A percentile compares a stretch with the other conserved stretches of the same genome.
Evolutionary conservation across 148 eudicot species (phyloP).

Genomic region (Bassia scoparia): DNA sequence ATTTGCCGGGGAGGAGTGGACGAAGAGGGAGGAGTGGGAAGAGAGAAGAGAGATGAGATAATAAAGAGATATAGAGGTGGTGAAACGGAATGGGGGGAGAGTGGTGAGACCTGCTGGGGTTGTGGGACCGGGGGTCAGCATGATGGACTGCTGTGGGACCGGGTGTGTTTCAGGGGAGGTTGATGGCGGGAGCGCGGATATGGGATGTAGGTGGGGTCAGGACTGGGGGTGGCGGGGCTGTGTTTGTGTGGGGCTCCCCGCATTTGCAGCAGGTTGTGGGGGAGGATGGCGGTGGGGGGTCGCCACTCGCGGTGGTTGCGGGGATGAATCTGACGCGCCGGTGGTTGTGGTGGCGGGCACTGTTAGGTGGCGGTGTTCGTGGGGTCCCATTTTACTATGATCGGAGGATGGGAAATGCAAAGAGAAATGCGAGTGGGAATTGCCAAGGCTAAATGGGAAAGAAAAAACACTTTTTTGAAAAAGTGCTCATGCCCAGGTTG

Average conservation of each 20-base stretch:
- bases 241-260: constrained; percentile 53
- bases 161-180: constrained; percentile 50
- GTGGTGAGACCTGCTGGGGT: constrained; percentile 33
- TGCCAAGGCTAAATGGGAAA: too few species aligned
- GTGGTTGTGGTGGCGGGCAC: constrained; percentile 9
- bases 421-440: too few species aligned
- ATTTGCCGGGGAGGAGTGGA: constrained; percentile 39
- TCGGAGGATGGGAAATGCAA: too few species aligned
- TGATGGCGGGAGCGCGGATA: constrained; percentile 73
- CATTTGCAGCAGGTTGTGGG: constrained; percentile 59
- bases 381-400: too few species aligned
- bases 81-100: constrained; percentile 64
- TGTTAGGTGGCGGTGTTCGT: background rate
- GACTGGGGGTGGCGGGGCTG: constrained; percentile 43
- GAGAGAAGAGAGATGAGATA: constrained; percentile 50
- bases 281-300: constrained; percentile 4
- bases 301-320: background rate
- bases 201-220: constrained; percentile 53
- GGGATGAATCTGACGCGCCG: background rate
- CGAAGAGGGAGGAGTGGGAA: constrained; percentile 49
- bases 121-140: constrained; percentile 83
- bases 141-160: constrained; percentile 53
- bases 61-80: constrained; percentile 51
- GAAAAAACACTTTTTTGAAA: too few species aligned
- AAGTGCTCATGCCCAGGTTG: too few species aligned